Conservation (phyloP, 129 eudicot species). For the Erigeron canadensis region DNA sequence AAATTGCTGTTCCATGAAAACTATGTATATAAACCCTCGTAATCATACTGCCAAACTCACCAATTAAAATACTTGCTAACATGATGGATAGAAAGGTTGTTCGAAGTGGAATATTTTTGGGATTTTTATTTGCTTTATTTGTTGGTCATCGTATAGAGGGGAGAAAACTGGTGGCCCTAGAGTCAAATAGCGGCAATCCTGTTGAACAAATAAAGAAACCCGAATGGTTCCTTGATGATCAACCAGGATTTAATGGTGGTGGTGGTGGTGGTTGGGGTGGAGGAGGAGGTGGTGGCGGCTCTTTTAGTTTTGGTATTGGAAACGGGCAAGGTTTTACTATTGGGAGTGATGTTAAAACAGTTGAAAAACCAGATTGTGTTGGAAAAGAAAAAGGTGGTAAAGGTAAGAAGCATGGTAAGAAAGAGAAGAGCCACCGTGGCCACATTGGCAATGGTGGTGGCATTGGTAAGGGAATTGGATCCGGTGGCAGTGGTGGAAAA, state of each 20-base stretch:
- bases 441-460: conserved; percentile 34
- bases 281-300: conserved; percentile 36
- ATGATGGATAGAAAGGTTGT: conserved; percentile 14
- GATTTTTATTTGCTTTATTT: conserved; percentile 22
- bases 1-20: background rate
- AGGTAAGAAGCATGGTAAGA: conserved; percentile 28
- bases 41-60: conserved; percentile 3
- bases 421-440: conserved; percentile 31
- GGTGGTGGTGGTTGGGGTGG: conserved; percentile 42
- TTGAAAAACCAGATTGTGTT: conserved; percentile 48
- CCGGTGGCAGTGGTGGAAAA: conserved; percentile 32
- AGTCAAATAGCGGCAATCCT: background rate
- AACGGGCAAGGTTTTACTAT: conserved; percentile 47
- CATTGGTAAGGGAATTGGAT: background rate
- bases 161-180: conserved; percentile 25
- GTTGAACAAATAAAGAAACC: conserved; percentile 38
- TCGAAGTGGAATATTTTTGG: conserved; percentile 23
- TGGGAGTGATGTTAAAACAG: conserved; percentile 32
- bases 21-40: conserved; percentile 21
- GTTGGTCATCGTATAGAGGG: conserved; percentile 32
- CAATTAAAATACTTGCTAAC: background rate
- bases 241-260: conserved; percentile 33
- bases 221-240: conserved; percentile 36
- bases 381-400: conserved; percentile 47
- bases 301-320: conserved; percentile 49